Conservation (phyloP, 1,284 basidiomycete species). For the Naganishia albida region DNA sequence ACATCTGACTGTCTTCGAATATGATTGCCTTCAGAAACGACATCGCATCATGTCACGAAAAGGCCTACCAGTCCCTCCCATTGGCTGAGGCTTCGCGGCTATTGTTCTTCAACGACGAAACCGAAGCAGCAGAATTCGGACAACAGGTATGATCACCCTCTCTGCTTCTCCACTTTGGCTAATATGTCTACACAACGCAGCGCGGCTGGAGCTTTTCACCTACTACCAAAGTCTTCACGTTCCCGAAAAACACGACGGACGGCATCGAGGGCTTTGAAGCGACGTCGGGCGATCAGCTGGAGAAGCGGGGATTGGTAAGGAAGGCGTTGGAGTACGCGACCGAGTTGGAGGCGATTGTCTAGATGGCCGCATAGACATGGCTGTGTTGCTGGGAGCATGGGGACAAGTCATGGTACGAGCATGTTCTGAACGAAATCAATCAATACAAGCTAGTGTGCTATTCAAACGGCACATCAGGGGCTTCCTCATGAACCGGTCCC, state of each 20-base stretch:
- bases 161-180: background rate
- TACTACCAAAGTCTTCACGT: conserved; percentile 48
- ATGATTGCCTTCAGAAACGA: conserved; percentile 41
- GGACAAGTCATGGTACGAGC: too few species aligned
- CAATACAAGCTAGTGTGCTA: too few species aligned
- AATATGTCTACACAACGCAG: conserved; percentile 28
- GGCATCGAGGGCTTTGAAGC: conserved; percentile 39
- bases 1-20: background rate
- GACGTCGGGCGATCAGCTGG: conserved; percentile 45
- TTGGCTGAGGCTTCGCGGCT: conserved; percentile 49
- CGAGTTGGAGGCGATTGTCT: conserved; percentile 54
- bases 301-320: conserved; percentile 45
- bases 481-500: too few species aligned
- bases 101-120: conserved; percentile 50
- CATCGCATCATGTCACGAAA: conserved; percentile 54
- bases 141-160: conserved; percentile 37
- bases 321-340: conserved; percentile 50
- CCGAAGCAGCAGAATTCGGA: conserved; percentile 50
- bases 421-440: too few species aligned
- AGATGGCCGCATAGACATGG: conserved; percentile 35
- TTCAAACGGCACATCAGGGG: too few species aligned
- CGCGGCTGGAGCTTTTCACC: conserved; percentile 52
- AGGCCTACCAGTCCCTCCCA: conserved; percentile 52
- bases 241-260: conserved; percentile 36
- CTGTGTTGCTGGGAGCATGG: too few species aligned